Evolutionary conservation across 306 rosid genomes (phyloP).

Genomic region (Cucumis hystrix): DNA sequence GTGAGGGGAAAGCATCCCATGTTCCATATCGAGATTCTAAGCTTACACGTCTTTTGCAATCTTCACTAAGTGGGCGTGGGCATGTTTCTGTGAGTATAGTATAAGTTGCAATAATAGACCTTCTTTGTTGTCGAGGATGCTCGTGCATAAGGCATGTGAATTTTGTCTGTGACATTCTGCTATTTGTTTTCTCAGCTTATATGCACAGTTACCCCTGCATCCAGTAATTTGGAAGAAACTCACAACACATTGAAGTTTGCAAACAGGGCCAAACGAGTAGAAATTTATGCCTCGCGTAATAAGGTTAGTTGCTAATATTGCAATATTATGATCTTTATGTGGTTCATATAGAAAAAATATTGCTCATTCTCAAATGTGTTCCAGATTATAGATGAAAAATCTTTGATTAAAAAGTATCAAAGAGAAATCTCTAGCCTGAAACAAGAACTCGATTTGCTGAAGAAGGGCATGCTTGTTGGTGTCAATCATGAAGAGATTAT

Average conservation of each 20-base stretch:
- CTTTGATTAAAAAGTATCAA: conserved; percentile 95
- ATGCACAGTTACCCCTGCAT: conserved; percentile 98
- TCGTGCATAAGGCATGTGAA: not conserved
- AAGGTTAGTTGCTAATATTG: conserved; percentile 38
- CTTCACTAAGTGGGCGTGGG: conserved; percentile 91
- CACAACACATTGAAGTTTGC: conserved; percentile 99
- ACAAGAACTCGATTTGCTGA: conserved; percentile 86
- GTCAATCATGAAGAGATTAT: conserved; percentile 80
- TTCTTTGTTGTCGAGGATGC: not conserved
- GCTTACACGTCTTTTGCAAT: conserved; percentile 95
- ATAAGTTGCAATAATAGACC: not conserved
- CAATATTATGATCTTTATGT: not conserved
- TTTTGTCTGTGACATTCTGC: not conserved
- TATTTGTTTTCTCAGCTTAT: conserved; percentile 55
- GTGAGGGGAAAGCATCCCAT: conserved; percentile 99
- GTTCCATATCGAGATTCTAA: conserved; percentile 99
- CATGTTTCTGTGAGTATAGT: conserved; percentile 85
- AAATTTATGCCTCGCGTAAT: conserved; percentile 91
- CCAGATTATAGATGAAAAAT: conserved; percentile 95
- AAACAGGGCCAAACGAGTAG: conserved; percentile 95
- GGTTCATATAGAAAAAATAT: not conserved
- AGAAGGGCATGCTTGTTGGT: conserved; percentile 73
- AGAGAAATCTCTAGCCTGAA: conserved; percentile 85
- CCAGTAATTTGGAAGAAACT: conserved; percentile 98
- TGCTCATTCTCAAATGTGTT: conserved; percentile 10